Percentiles rank a stretch among this genome's conserved stretches.
Conservation (phyloP, 306 rosid genomes). For the Luffa aegyptiaca region DNA sequence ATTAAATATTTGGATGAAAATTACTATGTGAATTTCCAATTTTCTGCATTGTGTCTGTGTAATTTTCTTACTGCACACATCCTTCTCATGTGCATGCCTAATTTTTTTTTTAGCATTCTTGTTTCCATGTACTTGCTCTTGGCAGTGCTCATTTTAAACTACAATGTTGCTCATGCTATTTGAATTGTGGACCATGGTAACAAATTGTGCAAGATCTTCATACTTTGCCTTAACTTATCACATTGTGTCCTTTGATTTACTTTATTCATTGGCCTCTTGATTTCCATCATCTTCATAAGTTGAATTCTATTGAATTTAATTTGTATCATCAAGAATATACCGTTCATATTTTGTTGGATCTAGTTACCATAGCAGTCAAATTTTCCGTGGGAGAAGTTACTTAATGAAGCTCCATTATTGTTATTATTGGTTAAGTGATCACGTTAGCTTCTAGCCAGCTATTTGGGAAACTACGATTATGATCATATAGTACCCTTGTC, state of each 20-base stretch:
- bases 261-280: not conserved
- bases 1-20: not conserved
- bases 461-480: not conserved
- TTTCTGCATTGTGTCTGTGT: not conserved
- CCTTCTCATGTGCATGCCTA: not conserved
- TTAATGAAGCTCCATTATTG: not conserved
- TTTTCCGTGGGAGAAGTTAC: not conserved
- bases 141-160: not conserved
- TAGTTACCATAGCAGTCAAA: not conserved
- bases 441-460: not conserved
- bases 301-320: not conserved
- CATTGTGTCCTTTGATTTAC: not conserved
- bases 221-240: not conserved
- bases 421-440: not conserved
- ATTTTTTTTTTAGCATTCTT: not conserved
- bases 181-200: not conserved
- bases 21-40: not conserved
- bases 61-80: not conserved
- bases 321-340: not conserved
- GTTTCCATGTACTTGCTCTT: not conserved
- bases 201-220: not conserved
- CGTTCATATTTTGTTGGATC: not conserved
- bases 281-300: not conserved
- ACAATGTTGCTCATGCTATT: not conserved
- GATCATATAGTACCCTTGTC: not conserved